Base-by-base conservation (phyloP, 169 alveolate genomes). In the Plasmodium sp. region DNA sequence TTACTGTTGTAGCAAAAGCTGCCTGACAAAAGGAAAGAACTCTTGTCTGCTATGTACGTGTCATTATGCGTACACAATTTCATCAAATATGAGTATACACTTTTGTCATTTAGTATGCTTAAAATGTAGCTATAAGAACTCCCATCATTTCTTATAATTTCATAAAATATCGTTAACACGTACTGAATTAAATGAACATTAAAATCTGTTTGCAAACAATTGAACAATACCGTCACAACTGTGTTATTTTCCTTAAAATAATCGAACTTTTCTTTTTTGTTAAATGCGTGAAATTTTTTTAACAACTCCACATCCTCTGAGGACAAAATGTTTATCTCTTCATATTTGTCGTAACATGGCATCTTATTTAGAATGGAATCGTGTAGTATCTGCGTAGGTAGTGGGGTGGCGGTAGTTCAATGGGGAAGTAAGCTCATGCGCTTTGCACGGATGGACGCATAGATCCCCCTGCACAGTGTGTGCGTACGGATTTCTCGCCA, bases 331-430 rank as follows among this genome's bases (percentile, higher is more conserved):
- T 93, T 93, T 14, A 84, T 93, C 84, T 93, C 96, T 72, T 36
- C 81, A 74, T 92, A 92, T 72, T 92, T 92, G 83, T 92, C 95
- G 56, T 92, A 92, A 54, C 95, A 82, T 48, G 95, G 95, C 95
- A 92, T 92, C 39, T 83, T 83, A 77, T 93, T 93, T 79, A 84
- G 84, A 79, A 93, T 92, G 45, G 95, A 92, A 92, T 92, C 95
- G 79, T 92, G 84, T 54, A 92, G 67, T 92, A 71, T 92, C 95
- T 92, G 58, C 34, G 72, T 5, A 67, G 34, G 67, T 39, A 31
- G 73, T 2, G 16, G 67, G 41, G 74, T 58, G 45, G 2, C 7
- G 18, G 86, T 79, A 22, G 5, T 9, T 9, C 41, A 75, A 9
- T 36, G 45, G 5, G 16, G 14, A 81, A n/a, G 67, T 81, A 14